These are phyloP conservation scores for Dioscorea cayenensis DNA, from an alignment of 116 monocot genomes.

Conservation along the genomic window DNA sequence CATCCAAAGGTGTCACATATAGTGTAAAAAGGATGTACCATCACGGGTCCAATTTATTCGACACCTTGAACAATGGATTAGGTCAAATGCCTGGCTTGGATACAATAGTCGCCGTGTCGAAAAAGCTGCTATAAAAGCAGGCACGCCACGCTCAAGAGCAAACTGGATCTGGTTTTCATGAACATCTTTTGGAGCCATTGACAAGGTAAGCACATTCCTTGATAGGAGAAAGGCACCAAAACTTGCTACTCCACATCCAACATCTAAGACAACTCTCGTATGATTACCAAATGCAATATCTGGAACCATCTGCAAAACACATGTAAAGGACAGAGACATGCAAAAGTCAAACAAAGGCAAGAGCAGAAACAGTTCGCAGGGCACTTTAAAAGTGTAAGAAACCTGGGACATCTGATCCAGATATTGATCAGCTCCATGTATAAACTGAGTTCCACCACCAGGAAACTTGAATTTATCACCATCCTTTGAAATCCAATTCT, in stretches of 20 bases:
- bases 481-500: conserved; percentile 79
- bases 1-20: no score
- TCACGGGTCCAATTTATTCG: conserved; percentile 93
- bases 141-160: conserved; percentile 98
- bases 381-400: not conserved
- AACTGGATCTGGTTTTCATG: conserved; percentile 99
- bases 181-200: conserved; percentile 94
- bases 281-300: conserved; percentile 76
- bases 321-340: conserved; percentile 11
- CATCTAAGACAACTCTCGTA: conserved; percentile 75
- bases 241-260: conserved; percentile 98
- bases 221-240: conserved; percentile 87
- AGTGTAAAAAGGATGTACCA: conserved; percentile 42
- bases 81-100: conserved; percentile 95
- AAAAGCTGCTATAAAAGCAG: conserved; percentile 94
- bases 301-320: conserved; percentile 71
- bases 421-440: conserved; percentile 92
- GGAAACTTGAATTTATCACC: conserved; percentile 93
- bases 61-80: conserved; percentile 95
- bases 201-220: conserved; percentile 73
- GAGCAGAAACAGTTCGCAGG: not conserved
- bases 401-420: conserved; percentile 84
- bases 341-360: not conserved
- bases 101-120: conserved; percentile 70
- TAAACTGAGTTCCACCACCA: conserved; percentile 95